phyloP scores from a whole-genome alignment of 345 rosid genomes.

The Pseudoturritis turrita region DNA sequence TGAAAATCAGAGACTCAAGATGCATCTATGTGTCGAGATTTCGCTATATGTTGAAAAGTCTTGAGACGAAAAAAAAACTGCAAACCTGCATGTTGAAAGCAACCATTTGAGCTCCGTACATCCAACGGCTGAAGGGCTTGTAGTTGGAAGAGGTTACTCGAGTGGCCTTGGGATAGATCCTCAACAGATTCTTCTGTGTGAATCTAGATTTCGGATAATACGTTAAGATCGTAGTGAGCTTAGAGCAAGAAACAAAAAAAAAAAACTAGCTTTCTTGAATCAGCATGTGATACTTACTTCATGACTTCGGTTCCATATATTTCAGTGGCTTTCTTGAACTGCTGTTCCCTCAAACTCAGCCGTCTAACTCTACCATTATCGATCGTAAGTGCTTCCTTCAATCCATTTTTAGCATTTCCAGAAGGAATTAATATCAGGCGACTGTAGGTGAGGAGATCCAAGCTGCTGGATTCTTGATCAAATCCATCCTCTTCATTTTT shows the following conservation, averaged over 20 bases:
- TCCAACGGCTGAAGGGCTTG: slow-evolving; percentile 69
- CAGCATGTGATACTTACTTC: slow-evolving; percentile 36
- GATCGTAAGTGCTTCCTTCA: slow-evolving; percentile 44
- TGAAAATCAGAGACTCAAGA: slow-evolving; percentile 3
- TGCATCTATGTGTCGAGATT: not conserved
- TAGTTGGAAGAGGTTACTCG: slow-evolving; percentile 69
- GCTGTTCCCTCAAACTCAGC: slow-evolving; percentile 61
- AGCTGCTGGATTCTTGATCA: slow-evolving; percentile 26
- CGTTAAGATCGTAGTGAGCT: not conserved
- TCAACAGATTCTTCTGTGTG: slow-evolving; percentile 61
- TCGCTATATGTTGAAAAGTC: not conserved
- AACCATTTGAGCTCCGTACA: slow-evolving; percentile 88
- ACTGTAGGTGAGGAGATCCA: slow-evolving; percentile 39
- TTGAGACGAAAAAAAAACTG: not conserved
- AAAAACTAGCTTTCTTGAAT: not conserved
- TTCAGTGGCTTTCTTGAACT: slow-evolving; percentile 51
- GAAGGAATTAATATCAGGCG: slow-evolving; percentile 54
- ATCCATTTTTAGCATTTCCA: slow-evolving; percentile 50
- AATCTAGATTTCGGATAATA: slow-evolving; percentile 34
- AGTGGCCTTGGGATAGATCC: slow-evolving; percentile 70
- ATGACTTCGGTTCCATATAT: slow-evolving; percentile 51
- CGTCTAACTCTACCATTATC: slow-evolving; percentile 51
- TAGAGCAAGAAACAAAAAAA: not conserved
- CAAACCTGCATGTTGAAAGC: slow-evolving; percentile 88
- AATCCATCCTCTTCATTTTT: slow-evolving; percentile 28